Conservation (phyloP, 345 rosid species). For the Arabis alpina region DNA sequence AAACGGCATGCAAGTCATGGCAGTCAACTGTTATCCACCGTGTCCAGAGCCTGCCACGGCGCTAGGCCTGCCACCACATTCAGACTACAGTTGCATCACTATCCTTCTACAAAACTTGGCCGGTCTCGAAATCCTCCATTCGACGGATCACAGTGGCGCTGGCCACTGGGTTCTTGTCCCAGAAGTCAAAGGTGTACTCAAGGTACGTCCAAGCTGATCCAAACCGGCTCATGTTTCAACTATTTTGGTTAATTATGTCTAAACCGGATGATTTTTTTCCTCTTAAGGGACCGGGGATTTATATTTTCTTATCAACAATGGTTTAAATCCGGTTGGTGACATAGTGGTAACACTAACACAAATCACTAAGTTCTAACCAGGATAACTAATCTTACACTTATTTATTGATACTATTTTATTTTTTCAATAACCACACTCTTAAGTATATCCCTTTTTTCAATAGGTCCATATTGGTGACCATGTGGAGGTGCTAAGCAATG, state of each 20-base stretch:
- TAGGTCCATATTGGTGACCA: conserved; percentile 71
- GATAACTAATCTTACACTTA: no score
- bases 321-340: no score
- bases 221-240: no score
- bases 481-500: conserved; percentile 73
- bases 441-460: not conserved
- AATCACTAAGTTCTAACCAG: no score
- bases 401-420: no score
- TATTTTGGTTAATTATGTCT: no score
- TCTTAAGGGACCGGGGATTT: no score
- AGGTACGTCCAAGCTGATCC: conserved; percentile 25
- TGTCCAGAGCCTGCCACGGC: conserved; percentile 56
- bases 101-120: conserved; percentile 56
- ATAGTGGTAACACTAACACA: no score
- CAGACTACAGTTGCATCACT: conserved; percentile 67
- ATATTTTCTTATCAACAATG: no score
- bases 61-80: conserved; percentile 66
- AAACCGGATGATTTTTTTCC: no score
- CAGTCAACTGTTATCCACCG: conserved; percentile 63
- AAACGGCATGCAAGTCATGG: conserved; percentile 64
- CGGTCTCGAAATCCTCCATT: conserved; percentile 61
- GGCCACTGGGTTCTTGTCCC: conserved; percentile 57
- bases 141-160: conserved; percentile 29
- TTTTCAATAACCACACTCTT: not conserved
- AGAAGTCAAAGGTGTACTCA: conserved; percentile 53